Conservation (phyloP, 495 filamentous ascomycete genomes). For the Jackrogersella multiformis region DNA sequence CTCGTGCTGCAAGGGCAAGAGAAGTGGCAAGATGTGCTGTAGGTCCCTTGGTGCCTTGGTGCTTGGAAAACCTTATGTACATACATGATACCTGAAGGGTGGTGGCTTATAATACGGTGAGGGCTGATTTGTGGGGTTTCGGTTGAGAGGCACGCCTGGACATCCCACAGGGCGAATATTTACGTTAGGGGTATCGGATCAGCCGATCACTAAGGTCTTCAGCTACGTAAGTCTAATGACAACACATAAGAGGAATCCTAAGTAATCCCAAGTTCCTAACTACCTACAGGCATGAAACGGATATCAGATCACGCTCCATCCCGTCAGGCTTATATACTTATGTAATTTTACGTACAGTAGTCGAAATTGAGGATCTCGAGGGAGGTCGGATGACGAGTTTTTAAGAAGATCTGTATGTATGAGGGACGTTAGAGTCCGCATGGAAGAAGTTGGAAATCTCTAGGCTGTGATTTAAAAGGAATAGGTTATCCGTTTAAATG, state of each 20-base stretch:
- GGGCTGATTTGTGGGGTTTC: conserved; percentile 32
- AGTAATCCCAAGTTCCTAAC: too few species aligned
- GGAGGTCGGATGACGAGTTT: background rate
- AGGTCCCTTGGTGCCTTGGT: background rate
- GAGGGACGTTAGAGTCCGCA: background rate
- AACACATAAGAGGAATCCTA: too few species aligned
- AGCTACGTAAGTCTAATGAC: conserved; percentile 26
- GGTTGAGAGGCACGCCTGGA: conserved; percentile 17
- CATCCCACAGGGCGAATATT: conserved; percentile 28
- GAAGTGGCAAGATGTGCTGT: conserved; percentile 15
- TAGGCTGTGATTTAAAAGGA: background rate
- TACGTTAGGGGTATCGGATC: conserved; percentile 30
- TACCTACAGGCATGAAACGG: conserved; percentile 7
- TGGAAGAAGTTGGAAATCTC: conserved; percentile 22
- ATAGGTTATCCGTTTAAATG: background rate
- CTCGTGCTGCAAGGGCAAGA: conserved; percentile 33
- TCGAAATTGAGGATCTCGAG: background rate
- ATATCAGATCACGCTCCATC: conserved; percentile 14
- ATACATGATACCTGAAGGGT: too few species aligned
- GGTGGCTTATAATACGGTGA: conserved; percentile 26
- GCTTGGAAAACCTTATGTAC: too few species aligned
- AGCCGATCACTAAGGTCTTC: conserved; percentile 33
- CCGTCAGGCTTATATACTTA: background rate
- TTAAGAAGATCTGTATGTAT: background rate
- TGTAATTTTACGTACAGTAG: conserved; percentile 2